phyloP scores from a whole-genome alignment of 2,329 filamentous ascomycete species.

The Daldinia sp. region DNA sequence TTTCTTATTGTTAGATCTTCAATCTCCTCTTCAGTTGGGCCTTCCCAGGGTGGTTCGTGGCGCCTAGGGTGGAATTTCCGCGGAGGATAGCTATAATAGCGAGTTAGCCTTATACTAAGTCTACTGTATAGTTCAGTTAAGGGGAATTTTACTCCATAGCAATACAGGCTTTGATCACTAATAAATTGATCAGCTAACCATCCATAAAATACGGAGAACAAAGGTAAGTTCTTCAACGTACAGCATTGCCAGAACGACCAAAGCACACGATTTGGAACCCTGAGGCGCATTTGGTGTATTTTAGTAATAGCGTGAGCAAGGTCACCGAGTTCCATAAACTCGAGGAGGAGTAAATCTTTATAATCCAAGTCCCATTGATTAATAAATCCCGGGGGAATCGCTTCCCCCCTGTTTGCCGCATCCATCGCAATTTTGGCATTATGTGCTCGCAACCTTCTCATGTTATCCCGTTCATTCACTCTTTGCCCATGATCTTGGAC shows the following conservation, averaged over 20 bases:
- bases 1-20: background rate
- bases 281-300: background rate
- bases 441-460: too few relatives aligned
- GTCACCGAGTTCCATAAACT: constrained; percentile 32
- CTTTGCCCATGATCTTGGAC: background rate
- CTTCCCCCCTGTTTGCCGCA: background rate
- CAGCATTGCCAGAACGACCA: constrained; percentile 40
- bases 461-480: background rate
- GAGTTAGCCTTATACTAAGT: constrained; percentile 18
- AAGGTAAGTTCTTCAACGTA: constrained; percentile 20
- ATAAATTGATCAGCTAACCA: background rate
- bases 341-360: constrained; percentile 30
- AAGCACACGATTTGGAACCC: constrained; percentile 27
- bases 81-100: constrained; percentile 34
- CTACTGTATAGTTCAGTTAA: background rate
- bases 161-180: constrained; percentile 39
- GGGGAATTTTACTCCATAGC: constrained; percentile 32
- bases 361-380: background rate
- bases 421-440: background rate
- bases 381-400: background rate
- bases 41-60: background rate
- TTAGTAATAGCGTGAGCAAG: constrained; percentile 20
- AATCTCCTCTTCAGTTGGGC: background rate
- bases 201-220: background rate
- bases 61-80: constrained; percentile 38